phyloP scores from a whole-genome alignment of 345 rosid genomes.

The Eucalyptus leucophloia region DNA sequence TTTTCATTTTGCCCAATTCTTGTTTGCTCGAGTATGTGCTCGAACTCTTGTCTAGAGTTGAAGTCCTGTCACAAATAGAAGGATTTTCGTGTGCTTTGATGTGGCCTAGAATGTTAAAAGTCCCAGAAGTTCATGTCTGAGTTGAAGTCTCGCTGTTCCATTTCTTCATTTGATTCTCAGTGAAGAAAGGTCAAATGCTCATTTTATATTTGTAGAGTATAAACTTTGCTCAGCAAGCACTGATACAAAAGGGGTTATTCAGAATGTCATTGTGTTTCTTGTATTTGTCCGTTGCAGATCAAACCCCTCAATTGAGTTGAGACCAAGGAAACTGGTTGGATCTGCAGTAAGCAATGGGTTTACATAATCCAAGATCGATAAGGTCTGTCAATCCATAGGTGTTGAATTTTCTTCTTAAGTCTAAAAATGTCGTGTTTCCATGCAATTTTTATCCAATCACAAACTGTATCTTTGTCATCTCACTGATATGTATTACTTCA shows the following conservation, averaged over 20 bases:
- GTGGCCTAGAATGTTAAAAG: background rate
- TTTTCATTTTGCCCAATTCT: background rate
- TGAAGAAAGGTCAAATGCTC: background rate
- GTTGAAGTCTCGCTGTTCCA: background rate
- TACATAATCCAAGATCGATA: constrained; percentile 44
- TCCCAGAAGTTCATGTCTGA: background rate
- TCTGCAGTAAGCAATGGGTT: constrained; percentile 10
- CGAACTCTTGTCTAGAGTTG: background rate
- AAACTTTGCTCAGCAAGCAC: background rate
- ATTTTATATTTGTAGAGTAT: background rate
- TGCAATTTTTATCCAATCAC: background rate
- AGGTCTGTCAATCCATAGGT: constrained; percentile 21
- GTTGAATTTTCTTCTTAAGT: background rate
- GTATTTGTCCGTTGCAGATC: background rate
- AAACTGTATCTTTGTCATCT: background rate
- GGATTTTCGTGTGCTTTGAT: background rate
- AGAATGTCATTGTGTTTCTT: background rate
- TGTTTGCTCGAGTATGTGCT: background rate
- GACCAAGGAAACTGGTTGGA: background rate
- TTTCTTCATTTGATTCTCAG: background rate
- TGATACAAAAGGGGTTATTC: background rate
- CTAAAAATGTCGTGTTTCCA: background rate
- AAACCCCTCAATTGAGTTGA: background rate
- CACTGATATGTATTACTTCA: background rate
- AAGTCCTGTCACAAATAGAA: too few species aligned